Base-by-base conservation (phyloP, 2,329 filamentous ascomycete genomes). In the Pseudophaeomoniella oleicola region DNA sequence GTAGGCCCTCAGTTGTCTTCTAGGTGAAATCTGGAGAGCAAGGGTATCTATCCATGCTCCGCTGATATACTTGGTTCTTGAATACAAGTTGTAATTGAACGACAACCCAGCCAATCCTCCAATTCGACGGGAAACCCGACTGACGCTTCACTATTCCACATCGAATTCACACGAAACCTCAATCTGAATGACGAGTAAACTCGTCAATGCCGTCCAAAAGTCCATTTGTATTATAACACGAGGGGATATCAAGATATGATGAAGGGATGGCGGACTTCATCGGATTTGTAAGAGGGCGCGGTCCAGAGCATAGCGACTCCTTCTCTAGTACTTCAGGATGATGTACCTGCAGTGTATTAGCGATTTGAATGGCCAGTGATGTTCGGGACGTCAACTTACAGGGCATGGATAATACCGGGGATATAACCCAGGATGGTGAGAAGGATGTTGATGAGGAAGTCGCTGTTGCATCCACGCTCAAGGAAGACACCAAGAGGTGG, bases 401-500 rank as follows among this genome's bases (percentile, higher is more conserved):
- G 65, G 43, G 86, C 86, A 69, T 94, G 86, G 60, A 93, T 84
- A 66, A 93, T 87, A 60, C 85, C 82, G 46, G 80, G 81, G 52
- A 87, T 71, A 61, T 75, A 78, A 60, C 73, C 76, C 49, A 85
- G 67, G 50, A 84, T 75, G 50, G 84, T 92, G 63, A 92, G 67
- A 54, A 86, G 71, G 62, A 93, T 83, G 78, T 92, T 93, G 75
- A 94, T 92, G 62, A 88, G 69, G 54, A 94, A 69, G 58, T 93
- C 83, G 48, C 78, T 75, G 56, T 79, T 79, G 66, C 86, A 93
- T 52, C 86, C 86, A 50, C 81, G 77, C 78, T 94, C 86, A 49
- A 94, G 81, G 73, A 93, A 90, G 58, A 94, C 86, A 67, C 86
- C 86, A 38, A 94, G 65, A 57, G 86, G 86, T 39, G 86, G 86